Percentiles rank a stretch among this genome's conserved stretches.
phyloP scores from a whole-genome alignment of 371 early-diverging fungal genomes.

The Coemansia sp. region DNA sequence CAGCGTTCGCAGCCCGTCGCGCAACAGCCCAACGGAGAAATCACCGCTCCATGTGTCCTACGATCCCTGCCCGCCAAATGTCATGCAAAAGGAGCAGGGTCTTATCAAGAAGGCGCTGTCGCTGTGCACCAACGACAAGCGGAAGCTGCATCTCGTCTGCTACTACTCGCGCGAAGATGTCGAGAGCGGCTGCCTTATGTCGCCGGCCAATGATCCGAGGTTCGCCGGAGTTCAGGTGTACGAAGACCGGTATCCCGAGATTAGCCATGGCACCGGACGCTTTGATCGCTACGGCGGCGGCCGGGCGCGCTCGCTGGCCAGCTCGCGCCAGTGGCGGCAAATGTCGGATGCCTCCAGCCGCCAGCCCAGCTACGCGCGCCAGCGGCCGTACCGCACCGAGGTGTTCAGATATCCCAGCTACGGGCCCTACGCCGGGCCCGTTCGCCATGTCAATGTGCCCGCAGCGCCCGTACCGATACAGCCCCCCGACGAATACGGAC shows the following conservation, averaged over 20 bases:
- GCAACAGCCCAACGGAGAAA: constrained; percentile 7
- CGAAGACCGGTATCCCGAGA: constrained; percentile 56
- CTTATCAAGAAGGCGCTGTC: constrained; percentile 85
- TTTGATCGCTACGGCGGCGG: constrained; percentile 33
- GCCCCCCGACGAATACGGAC: background rate
- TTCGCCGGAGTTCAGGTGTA: constrained; percentile 50
- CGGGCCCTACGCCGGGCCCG: constrained; percentile 37
- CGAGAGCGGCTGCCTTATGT: constrained; percentile 40
- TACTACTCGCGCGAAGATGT: constrained; percentile 81
- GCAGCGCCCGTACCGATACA: background rate
- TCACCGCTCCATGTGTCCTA: constrained; percentile 24
- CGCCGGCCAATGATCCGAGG: constrained; percentile 50
- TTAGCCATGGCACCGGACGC: constrained; percentile 30
- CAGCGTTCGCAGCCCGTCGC: constrained; percentile 20
- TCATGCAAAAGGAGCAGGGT: constrained; percentile 70
- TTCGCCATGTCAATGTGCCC: constrained; percentile 30
- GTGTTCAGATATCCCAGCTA: constrained; percentile 42
- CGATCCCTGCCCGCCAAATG: constrained; percentile 58
- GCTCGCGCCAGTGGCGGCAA: constrained; percentile 21
- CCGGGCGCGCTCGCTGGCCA: constrained; percentile 17
- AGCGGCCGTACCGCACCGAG: constrained; percentile 23
- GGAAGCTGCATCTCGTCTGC: constrained; percentile 77
- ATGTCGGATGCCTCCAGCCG: background rate
- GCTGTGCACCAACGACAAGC: constrained; percentile 72
- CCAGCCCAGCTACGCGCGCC: constrained; percentile 6